Conservation (phyloP, 176 grass and related monocot species). For the Musa itinerans region DNA sequence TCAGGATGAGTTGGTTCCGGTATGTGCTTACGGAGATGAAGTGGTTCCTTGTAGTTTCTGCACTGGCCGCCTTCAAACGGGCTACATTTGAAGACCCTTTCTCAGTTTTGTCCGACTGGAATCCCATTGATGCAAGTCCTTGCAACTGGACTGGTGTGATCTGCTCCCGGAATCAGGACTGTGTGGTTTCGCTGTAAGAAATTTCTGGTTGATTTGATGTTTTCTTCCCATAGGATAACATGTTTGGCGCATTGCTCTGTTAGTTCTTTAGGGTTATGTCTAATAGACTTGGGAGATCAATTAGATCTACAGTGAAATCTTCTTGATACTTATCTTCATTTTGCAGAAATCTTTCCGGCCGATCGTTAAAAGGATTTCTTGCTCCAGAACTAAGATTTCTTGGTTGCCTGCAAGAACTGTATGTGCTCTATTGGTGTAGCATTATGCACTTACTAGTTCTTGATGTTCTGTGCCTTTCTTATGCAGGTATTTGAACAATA, state of each 20-base stretch:
- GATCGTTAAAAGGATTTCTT: slow-evolving; percentile 78
- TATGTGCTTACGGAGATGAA: neutral
- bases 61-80: slow-evolving; percentile 58
- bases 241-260: neutral
- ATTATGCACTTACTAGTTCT: neutral
- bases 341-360: slow-evolving; percentile 72
- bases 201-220: neutral
- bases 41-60: slow-evolving; percentile 34
- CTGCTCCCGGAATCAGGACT: slow-evolving; percentile 55
- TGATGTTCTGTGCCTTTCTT: slow-evolving; percentile 1
- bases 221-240: neutral
- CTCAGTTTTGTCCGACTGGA: slow-evolving; percentile 79
- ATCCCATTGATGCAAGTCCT: slow-evolving; percentile 36
- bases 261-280: neutral
- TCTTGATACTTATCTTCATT: neutral
- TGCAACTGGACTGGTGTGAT: slow-evolving; percentile 82
- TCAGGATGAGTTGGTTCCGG: no score
- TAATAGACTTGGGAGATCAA: neutral
- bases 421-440: slow-evolving; percentile 13
- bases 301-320: neutral
- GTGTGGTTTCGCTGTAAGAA: slow-evolving; percentile 79
- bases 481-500: slow-evolving; percentile 70
- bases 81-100: slow-evolving; percentile 72
- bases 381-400: slow-evolving; percentile 49
- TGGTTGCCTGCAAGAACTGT: slow-evolving; percentile 79